phyloP scores from a whole-genome alignment of 257 asterid genomes.

The Solanum medicagineum region DNA sequence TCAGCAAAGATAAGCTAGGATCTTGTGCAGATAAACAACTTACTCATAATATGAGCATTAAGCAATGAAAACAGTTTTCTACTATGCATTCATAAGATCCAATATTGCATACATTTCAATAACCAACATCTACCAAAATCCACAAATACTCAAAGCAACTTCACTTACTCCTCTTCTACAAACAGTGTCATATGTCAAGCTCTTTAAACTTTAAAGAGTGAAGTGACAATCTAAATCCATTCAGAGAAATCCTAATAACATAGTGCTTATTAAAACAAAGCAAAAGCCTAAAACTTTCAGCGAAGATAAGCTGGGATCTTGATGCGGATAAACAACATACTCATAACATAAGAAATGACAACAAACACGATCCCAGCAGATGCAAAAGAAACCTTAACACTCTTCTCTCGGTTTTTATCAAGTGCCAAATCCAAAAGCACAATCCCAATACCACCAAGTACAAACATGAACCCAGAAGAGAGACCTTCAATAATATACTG shows the following conservation, averaged over 20 bases:
- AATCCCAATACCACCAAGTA: constrained; percentile 84
- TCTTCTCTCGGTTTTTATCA: constrained; percentile 71
- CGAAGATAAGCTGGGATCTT: constrained; percentile 84
- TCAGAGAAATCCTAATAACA: neutral
- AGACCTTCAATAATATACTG: constrained; percentile 91
- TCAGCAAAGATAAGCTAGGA: neutral
- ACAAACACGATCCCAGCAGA: constrained; percentile 63
- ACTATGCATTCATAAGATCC: neutral
- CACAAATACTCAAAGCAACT: neutral
- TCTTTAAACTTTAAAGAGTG: neutral
- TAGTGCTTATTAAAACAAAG: neutral
- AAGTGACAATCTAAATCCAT: neutral
- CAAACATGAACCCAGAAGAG: constrained; percentile 91
- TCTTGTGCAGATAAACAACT: neutral
- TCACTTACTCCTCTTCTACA: neutral
- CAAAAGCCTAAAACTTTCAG: constrained; percentile 17
- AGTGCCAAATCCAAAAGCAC: constrained; percentile 73
- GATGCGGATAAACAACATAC: constrained; percentile 82
- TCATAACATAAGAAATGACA: constrained; percentile 77
- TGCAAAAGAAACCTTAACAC: constrained; percentile 77
- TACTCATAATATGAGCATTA: neutral
- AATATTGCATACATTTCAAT: neutral
- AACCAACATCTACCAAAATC: neutral
- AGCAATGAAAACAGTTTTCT: neutral
- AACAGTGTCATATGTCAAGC: neutral